Evolutionary conservation across 352 stramenopile genomes (phyloP).

Genomic region (Phytophthora pistaciae): DNA sequence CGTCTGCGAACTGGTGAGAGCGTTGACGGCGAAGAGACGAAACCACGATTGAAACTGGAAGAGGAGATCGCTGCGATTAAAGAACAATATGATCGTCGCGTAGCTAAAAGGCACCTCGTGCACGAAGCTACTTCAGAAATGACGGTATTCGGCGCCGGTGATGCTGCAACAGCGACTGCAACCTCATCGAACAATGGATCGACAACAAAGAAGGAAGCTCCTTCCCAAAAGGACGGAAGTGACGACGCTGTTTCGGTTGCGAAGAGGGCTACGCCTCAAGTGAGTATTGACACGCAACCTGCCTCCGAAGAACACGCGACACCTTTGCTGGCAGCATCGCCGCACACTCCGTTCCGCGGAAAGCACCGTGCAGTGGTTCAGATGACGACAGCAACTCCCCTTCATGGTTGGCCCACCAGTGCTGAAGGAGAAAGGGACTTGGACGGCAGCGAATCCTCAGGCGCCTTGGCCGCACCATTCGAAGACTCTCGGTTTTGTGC

Average conservation of each 20-base stretch:
- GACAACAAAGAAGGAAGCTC: constrained; percentile 1
- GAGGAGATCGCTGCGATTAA: constrained; percentile 82
- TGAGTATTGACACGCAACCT: not conserved
- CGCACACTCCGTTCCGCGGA: not conserved
- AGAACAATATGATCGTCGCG: constrained; percentile 77
- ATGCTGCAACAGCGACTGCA: not conserved
- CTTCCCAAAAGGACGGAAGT: not conserved
- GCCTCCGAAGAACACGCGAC: not conserved
- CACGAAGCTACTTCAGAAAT: constrained; percentile 42
- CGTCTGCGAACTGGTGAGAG: constrained; percentile 49
- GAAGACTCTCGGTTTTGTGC: constrained; percentile 80
- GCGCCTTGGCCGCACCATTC: constrained; percentile 21
- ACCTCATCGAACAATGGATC: constrained; percentile 1
- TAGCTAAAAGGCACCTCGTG: constrained; percentile 64
- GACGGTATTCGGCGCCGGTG: constrained; percentile 29
- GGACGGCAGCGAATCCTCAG: constrained; percentile 2
- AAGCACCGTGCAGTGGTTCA: constrained; percentile 4
- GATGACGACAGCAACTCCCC: constrained; percentile 52
- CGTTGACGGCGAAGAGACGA: constrained; percentile 22
- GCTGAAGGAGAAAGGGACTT: not conserved
- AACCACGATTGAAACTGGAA: constrained; percentile 56
- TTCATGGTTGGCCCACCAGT: constrained; percentile 52
- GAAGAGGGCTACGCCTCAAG: constrained; percentile 1
- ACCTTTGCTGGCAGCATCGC: not conserved
- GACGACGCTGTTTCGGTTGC: not conserved